Percentiles rank a stretch among this genome's conserved stretches.
phyloP scores from a whole-genome alignment of 352 stramenopile species.

The Phytophthora ramorum region DNA sequence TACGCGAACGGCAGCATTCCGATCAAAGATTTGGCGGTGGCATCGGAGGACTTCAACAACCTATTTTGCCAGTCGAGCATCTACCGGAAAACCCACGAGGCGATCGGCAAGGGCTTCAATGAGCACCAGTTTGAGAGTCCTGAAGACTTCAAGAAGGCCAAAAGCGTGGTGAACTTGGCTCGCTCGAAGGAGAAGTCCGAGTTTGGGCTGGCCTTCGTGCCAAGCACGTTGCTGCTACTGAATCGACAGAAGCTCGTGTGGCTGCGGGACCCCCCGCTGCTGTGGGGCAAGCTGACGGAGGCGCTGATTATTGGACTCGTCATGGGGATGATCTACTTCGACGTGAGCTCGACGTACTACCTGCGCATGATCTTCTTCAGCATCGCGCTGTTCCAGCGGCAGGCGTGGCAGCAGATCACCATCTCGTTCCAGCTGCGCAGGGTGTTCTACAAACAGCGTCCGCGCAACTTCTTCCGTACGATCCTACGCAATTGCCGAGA shows the following conservation, averaged over 20 bases:
- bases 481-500: slow-evolving; percentile 81
- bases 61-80: slow-evolving; percentile 62
- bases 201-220: slow-evolving; percentile 56
- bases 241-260: slow-evolving; percentile 74
- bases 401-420: slow-evolving; percentile 75
- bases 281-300: slow-evolving; percentile 74
- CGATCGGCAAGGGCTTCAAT: slow-evolving; percentile 49
- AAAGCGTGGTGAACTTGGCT: too few relatives aligned
- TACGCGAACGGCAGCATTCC: slow-evolving; percentile 67
- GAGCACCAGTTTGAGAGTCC: too few relatives aligned
- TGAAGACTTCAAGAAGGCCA: too few relatives aligned
- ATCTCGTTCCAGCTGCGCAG: slow-evolving; percentile 76
- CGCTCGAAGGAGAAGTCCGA: too few relatives aligned
- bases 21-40: slow-evolving; percentile 3
- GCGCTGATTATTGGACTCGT: slow-evolving; percentile 77
- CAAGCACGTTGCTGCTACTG: slow-evolving; percentile 57
- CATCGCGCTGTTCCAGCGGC: slow-evolving; percentile 72
- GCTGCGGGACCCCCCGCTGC: slow-evolving; percentile 59
- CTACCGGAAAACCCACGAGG: slow-evolving; percentile 60
- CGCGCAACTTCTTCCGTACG: slow-evolving; percentile 91
- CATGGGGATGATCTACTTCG: slow-evolving; percentile 78
- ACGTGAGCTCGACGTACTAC: slow-evolving; percentile 64
- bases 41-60: slow-evolving; percentile 59
- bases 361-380: slow-evolving; percentile 81
- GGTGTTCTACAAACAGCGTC: slow-evolving; percentile 92